Evolutionary conservation across 371 early-diverging fungal species (phyloP).

Genomic region (Syncephalastrum monosporum): DNA sequence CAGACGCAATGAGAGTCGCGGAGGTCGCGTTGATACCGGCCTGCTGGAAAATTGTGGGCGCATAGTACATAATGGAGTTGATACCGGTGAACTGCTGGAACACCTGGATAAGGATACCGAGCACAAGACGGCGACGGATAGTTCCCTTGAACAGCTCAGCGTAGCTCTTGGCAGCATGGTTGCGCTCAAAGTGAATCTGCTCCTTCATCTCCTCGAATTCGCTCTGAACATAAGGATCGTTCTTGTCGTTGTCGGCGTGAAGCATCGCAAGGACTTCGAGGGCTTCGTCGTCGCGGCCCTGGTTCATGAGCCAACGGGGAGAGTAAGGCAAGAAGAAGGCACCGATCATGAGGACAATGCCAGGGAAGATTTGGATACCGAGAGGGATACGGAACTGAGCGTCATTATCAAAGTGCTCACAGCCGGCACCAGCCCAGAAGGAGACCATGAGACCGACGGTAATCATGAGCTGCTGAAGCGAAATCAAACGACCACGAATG

Average conservation of each 20-base stretch:
- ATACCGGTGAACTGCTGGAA: slow-evolving; percentile 62
- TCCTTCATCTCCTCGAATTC: slow-evolving; percentile 80
- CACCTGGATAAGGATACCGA: slow-evolving; percentile 74
- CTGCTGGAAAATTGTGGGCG: slow-evolving; percentile 69
- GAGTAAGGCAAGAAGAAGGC: slow-evolving; percentile 58
- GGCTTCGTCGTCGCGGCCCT: slow-evolving; percentile 78
- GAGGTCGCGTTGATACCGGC: slow-evolving; percentile 55
- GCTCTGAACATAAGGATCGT: slow-evolving; percentile 57
- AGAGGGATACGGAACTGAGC: slow-evolving; percentile 52
- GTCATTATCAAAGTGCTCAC: slow-evolving; percentile 23
- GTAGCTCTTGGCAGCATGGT: slow-evolving; percentile 66
- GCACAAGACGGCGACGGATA: slow-evolving; percentile 55
- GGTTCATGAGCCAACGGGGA: slow-evolving; percentile 70
- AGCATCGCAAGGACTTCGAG: slow-evolving; percentile 72
- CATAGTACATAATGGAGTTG: slow-evolving; percentile 47
- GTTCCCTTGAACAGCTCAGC: slow-evolving; percentile 69
- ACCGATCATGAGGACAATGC: slow-evolving; percentile 43
- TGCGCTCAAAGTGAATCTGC: slow-evolving; percentile 66
- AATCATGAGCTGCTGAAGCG: slow-evolving; percentile 47
- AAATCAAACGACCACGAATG: slow-evolving; percentile 52
- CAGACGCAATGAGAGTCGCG: slow-evolving; percentile 66
- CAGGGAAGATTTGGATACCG: slow-evolving; percentile 52
- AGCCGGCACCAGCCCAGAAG: slow-evolving; percentile 47
- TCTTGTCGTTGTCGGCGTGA: slow-evolving; percentile 57
- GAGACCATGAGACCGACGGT: slow-evolving; percentile 52